Base-by-base conservation (phyloP, 257 asterid species). In the Solanum ahanhuiri region DNA sequence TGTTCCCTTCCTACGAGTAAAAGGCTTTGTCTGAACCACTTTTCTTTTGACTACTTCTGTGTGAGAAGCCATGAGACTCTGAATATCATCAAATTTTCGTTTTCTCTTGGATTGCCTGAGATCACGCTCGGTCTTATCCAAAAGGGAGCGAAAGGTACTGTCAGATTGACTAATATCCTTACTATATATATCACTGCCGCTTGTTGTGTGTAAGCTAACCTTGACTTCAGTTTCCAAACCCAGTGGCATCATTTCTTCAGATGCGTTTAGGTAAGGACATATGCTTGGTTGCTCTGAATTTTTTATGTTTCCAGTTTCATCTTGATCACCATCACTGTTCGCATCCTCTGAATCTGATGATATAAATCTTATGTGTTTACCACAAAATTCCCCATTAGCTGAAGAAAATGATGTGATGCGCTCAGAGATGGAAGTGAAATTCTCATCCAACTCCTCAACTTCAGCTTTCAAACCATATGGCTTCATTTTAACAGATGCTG, bases 201-300 rank as follows among this genome's bases (percentile, higher is more conserved):
- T 48, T 48, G 58, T 48, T 48, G 58, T 48, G 3, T 48, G 58
- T 48, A 48, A 14, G 58, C 58, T 48, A 48, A 48, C 58, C 58
- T 48, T 48, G 20, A 48, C 58, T 48, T 48, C 58, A 12, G 58
- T 48, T 48, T 92, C 92, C 91, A 93, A 90, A 63, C 95, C 95
- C 90, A 96, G 92, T 82, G 97, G 91, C 64, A 90, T 90, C 87
- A 83, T 94, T 90, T 96, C 98, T 92, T 95, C 99, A 91, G 92
- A 90, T 83, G 90, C 97, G 6, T 98, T 95, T 57, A 98, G 99
- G 88, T 96, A 95, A 86, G 99, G 99, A 88, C 99, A 96, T 89
- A 90, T 91, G 58, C 69, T 22, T 60, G 30, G 30, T 60, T 23
- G 30, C 6, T 95, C 98, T 30, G 92, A 73, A 79, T 86, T 70